phyloP scores from a whole-genome alignment of 2,329 filamentous ascomycete genomes.

The Paraconiothyrium brasiliense region DNA sequence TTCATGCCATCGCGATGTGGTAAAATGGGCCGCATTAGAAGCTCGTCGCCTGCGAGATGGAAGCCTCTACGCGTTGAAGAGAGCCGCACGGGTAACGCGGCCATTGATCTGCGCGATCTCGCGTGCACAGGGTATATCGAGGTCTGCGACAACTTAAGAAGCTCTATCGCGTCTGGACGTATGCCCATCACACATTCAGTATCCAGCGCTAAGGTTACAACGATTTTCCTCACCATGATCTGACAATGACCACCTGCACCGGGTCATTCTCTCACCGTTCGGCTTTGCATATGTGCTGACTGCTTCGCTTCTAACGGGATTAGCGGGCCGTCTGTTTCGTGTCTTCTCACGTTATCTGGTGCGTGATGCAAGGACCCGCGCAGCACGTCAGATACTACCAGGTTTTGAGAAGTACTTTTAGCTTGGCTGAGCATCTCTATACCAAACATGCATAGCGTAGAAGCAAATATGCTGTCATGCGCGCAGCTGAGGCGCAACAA shows the following conservation, averaged over 20 bases:
- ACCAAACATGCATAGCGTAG: background rate
- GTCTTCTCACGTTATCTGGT: slow-evolving; percentile 13
- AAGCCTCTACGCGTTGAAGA: background rate
- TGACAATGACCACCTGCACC: background rate
- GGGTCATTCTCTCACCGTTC: slow-evolving; percentile 7
- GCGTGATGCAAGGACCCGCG: slow-evolving; percentile 9
- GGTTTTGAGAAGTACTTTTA: background rate
- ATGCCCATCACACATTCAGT: no score
- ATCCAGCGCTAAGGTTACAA: background rate
- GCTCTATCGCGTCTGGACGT: background rate
- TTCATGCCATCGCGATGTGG: background rate
- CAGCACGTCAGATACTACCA: slow-evolving; percentile 2
- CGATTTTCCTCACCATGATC: background rate
- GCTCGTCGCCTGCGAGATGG: background rate
- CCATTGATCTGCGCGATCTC: background rate
- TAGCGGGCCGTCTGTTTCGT: slow-evolving; percentile 11
- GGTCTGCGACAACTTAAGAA: background rate
- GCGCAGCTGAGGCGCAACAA: background rate
- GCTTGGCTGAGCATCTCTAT: slow-evolving; percentile 1
- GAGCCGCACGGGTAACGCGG: background rate
- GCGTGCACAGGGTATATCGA: background rate
- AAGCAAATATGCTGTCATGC: slow-evolving; percentile 8
- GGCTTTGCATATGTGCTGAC: slow-evolving; percentile 3
- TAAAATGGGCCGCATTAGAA: background rate
- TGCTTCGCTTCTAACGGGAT: slow-evolving; percentile 1